Conservation (phyloP, 139 green algal genomes). For the Trebouxia sp. region DNA sequence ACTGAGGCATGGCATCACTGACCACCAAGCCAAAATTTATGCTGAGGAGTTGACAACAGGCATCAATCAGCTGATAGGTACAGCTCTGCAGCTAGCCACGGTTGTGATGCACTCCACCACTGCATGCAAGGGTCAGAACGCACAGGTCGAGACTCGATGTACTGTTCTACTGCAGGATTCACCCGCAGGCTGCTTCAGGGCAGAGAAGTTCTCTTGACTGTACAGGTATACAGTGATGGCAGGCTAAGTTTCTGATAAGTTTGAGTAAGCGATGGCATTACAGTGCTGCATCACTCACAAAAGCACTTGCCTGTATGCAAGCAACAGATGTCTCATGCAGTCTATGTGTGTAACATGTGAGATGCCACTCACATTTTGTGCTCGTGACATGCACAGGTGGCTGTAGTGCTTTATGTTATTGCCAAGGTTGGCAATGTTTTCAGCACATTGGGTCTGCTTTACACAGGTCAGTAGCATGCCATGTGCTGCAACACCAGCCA, state of each 20-base stretch:
- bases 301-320: neutral
- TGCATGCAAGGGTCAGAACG: too few relatives aligned
- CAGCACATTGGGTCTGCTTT: slow-evolving; percentile 41
- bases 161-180: neutral
- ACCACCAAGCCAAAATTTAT: slow-evolving; percentile 34
- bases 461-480: slow-evolving; percentile 27
- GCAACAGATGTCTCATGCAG: neutral
- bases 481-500: neutral
- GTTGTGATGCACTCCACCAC: too few relatives aligned
- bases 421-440: slow-evolving; percentile 43
- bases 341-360: neutral
- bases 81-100: too few relatives aligned
- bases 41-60: slow-evolving; percentile 18
- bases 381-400: slow-evolving; percentile 30
- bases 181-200: slow-evolving; percentile 17
- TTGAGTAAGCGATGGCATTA: too few relatives aligned
- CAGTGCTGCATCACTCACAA: too few relatives aligned
- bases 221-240: slow-evolving; percentile 33
- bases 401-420: slow-evolving; percentile 38
- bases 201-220: slow-evolving; percentile 33
- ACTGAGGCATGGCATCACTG: slow-evolving; percentile 42
- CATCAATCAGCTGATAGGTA: slow-evolving; percentile 35
- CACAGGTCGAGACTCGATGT: too few relatives aligned
- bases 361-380: too few relatives aligned
- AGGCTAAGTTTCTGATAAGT: too few relatives aligned